Evolutionary conservation across 2,329 filamentous ascomycete species (phyloP), one percentile per base, ranked within the genome.

Genomic region (Diaporthe batatas): DNA sequence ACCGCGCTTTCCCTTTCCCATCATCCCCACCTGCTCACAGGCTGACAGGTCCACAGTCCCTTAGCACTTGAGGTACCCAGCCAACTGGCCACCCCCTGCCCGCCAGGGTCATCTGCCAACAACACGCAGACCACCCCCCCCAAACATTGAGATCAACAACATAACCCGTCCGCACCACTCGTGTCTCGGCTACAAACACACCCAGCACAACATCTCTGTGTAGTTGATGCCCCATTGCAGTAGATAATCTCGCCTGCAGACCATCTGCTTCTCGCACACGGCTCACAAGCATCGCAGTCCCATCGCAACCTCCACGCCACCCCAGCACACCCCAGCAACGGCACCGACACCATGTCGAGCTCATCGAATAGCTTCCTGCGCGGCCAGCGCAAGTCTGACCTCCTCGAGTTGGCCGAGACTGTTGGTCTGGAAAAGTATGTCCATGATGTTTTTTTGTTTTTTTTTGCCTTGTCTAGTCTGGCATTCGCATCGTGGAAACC

Each of bases 331-430:
- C 68, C 73, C 64, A 54, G 12, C 65, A 80, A 79, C 76, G 77
- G 77, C 57, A 79, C 78, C 53, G 54, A 53, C 68, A 75, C 34
- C 64, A 93, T 93, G 91, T 90, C 91, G 75, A 84, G 84, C 78
- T 84, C 84, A 77, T 55, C 73, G 42, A 90, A 92, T 80, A 90
- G 91, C 77, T 97, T 93, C 90, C 88, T 98, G 81, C 89, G 91
- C 82, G 88, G 89, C 82, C 93, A 96, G 88, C 92, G 93, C 86
- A 97, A 97, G 88, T 88, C 87, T 78, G 94, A 96, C 76, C 89
- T 98, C 72, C 82, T 90, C 77, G 92, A 93, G 75, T 87, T 97
- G 75, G 94, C 94, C 73, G 89, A 93, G 76, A 84, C 87, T 59
- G 88, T 93, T 75, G 92, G 92, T 73, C 85, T 96, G 70, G 87